Evolutionary conservation across 371 early-diverging fungal species (phyloP).

Genomic region (Rhizopus delemar): DNA sequence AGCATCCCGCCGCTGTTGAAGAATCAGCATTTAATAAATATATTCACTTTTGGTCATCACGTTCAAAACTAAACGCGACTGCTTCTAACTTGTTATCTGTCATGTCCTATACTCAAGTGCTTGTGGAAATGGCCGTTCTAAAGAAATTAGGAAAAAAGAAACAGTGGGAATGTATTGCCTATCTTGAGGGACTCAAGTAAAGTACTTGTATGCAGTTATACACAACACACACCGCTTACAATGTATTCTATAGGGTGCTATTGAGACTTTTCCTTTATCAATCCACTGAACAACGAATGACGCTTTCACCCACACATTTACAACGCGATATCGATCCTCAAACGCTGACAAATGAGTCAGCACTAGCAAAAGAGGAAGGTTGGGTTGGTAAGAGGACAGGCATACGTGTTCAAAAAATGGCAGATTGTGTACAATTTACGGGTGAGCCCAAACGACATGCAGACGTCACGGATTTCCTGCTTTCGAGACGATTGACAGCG

Average conservation of each 20-base stretch:
- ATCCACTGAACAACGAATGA: constrained; percentile 66
- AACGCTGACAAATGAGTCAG: constrained; percentile 4
- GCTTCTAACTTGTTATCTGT: constrained; percentile 69
- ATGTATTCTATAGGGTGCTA: constrained; percentile 40
- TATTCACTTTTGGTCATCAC: constrained; percentile 60
- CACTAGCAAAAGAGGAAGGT: constrained; percentile 11
- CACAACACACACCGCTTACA: too few relatives aligned
- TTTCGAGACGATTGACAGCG: constrained; percentile 63
- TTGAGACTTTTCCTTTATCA: constrained; percentile 63
- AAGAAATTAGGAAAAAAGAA: constrained; percentile 68
- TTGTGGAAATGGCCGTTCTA: constrained; percentile 82
- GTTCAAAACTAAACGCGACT: constrained; percentile 47
- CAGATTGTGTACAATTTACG: neutral
- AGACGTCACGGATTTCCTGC: constrained; percentile 67
- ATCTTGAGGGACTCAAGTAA: constrained; percentile 79
- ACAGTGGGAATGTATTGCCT: constrained; percentile 68
- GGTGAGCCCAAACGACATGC: constrained; percentile 22
- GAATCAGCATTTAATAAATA: constrained; percentile 83
- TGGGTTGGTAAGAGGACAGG: constrained; percentile 52
- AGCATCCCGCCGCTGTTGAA: constrained; percentile 37
- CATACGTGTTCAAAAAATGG: constrained; percentile 19
- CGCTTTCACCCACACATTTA: constrained; percentile 64
- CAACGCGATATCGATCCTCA: constrained; percentile 76
- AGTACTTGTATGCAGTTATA: constrained; percentile 8
- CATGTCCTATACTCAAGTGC: constrained; percentile 76